These are phyloP conservation scores for Phytophthora agathidicida DNA, from an alignment of 352 stramenopile genomes.

Conservation along the genomic window DNA sequence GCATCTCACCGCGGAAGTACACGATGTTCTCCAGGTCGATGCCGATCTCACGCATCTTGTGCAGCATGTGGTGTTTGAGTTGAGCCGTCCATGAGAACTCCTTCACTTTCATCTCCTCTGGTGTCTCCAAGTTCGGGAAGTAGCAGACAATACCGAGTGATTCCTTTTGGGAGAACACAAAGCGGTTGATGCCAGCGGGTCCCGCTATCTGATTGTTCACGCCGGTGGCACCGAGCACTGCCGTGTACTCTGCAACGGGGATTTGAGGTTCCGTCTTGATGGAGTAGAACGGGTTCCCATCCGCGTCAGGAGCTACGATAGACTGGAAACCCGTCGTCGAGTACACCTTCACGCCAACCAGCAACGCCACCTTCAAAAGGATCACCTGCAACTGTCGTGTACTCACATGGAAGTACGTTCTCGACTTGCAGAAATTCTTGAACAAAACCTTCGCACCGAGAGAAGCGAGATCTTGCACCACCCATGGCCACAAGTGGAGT, in stretches of 20 bases:
- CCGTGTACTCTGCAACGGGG: slow-evolving; percentile 62
- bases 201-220: slow-evolving; percentile 60
- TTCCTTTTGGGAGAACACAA: slow-evolving; percentile 77
- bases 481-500: slow-evolving; percentile 79
- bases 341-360: slow-evolving; percentile 67
- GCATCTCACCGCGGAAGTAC: slow-evolving; percentile 84
- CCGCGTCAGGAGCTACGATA: slow-evolving; percentile 31
- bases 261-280: slow-evolving; percentile 71
- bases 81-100: slow-evolving; percentile 83
- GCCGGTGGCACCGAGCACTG: slow-evolving; percentile 60
- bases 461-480: slow-evolving; percentile 75
- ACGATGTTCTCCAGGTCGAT: slow-evolving; percentile 82
- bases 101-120: slow-evolving; percentile 63
- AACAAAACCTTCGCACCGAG: slow-evolving; percentile 80
- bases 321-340: slow-evolving; percentile 52
- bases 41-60: slow-evolving; percentile 58
- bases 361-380: slow-evolving; percentile 74
- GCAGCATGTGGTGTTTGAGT: slow-evolving; percentile 77
- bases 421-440: slow-evolving; percentile 69
- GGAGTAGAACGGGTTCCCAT: slow-evolving; percentile 60
- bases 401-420: slow-evolving; percentile 79
- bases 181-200: slow-evolving; percentile 67
- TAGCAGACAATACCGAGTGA: slow-evolving; percentile 80
- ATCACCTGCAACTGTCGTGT: slow-evolving; percentile 82
- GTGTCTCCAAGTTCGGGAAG: slow-evolving; percentile 67